These are phyloP conservation scores for Exobasidium cylindrosporum DNA, from an alignment of 1,284 basidiomycete genomes.

Conservation along the genomic window DNA sequence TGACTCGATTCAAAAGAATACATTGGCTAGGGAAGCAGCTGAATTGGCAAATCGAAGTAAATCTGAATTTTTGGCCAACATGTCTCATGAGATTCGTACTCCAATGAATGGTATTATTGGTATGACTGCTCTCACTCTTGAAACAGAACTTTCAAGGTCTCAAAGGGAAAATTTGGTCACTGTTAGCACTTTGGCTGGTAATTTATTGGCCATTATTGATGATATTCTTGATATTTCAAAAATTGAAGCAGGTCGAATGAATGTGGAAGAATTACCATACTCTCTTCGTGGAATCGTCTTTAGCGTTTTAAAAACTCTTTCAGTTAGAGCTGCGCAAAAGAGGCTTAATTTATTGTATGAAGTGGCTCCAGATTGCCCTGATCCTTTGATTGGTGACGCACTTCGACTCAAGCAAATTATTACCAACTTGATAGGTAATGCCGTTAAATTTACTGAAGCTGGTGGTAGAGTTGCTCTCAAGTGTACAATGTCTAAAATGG, in stretches of 20 bases:
- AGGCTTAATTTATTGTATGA: slow-evolving; percentile 96
- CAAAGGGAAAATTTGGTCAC: slow-evolving; percentile 93
- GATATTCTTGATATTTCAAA: slow-evolving; percentile 55
- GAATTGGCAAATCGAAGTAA: slow-evolving; percentile 89
- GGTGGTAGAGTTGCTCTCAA: slow-evolving; percentile 90
- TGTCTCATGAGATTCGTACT: slow-evolving; percentile 56
- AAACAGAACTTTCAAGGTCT: slow-evolving; percentile 80
- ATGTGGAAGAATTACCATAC: slow-evolving; percentile 97
- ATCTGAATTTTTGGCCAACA: slow-evolving; percentile 72
- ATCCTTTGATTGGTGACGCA: slow-evolving; percentile 94
- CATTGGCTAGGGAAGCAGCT: slow-evolving; percentile 92
- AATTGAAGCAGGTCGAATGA: slow-evolving; percentile 93
- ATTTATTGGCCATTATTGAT: slow-evolving; percentile 85
- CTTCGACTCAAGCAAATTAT: slow-evolving; percentile 64
- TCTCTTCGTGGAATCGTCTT: slow-evolving; percentile 96
- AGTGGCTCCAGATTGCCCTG: slow-evolving; percentile 91
- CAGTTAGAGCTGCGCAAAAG: slow-evolving; percentile 95
- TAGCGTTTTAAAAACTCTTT: slow-evolving; percentile 94
- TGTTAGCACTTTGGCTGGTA: slow-evolving; percentile 90
- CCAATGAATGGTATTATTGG: slow-evolving; percentile 78
- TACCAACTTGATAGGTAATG: slow-evolving; percentile 49
- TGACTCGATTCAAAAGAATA: slow-evolving; percentile 98
- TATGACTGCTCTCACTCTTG: slow-evolving; percentile 96
- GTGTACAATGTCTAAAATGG: slow-evolving; percentile 67
- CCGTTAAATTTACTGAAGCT: slow-evolving; percentile 69